Percentiles rank a stretch among this genome's conserved stretches.
Conservation (phyloP, 352 stramenopile genomes). For the Phytophthora sp. region DNA sequence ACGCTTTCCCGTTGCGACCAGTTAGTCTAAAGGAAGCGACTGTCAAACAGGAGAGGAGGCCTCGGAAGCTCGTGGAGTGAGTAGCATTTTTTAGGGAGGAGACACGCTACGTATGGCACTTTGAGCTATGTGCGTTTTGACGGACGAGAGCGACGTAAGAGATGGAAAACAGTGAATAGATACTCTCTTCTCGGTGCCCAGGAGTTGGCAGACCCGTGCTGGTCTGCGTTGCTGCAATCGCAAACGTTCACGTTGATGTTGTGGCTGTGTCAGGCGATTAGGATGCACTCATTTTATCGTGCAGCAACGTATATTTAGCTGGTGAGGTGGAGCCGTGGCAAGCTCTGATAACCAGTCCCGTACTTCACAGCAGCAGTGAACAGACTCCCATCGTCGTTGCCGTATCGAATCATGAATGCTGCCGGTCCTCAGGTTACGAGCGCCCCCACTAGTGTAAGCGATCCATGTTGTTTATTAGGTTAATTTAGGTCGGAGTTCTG, state of each 20-base stretch:
- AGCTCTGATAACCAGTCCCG: not conserved
- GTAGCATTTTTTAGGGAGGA: conserved; percentile 5
- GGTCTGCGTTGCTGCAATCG: conserved; percentile 9
- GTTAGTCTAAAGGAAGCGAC: conserved; percentile 8
- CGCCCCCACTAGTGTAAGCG: conserved; percentile 39
- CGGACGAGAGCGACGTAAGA: conserved; percentile 26
- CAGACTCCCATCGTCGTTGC: not conserved
- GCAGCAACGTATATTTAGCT: conserved; percentile 34
- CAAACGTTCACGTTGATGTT: conserved; percentile 2
- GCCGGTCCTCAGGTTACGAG: conserved; percentile 29
- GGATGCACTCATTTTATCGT: conserved; percentile 12
- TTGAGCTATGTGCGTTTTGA: conserved; percentile 23
- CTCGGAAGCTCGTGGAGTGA: conserved; percentile 16
- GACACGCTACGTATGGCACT: conserved; percentile 32
- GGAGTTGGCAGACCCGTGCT: conserved; percentile 1
- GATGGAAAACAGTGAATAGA: conserved; percentile 43
- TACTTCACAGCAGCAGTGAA: not conserved
- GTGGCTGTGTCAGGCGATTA: conserved; percentile 1
- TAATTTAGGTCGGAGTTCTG: not conserved
- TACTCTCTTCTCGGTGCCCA: conserved; percentile 23
- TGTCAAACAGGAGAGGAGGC: conserved; percentile 2
- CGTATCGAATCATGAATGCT: conserved; percentile 78
- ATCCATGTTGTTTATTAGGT: not conserved
- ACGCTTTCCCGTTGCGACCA: not conserved
- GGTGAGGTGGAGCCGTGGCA: conserved; percentile 5